Evolutionary conservation across 1,139 yeast species (phyloP).

Genomic region (Sugiyamaella japonica): DNA sequence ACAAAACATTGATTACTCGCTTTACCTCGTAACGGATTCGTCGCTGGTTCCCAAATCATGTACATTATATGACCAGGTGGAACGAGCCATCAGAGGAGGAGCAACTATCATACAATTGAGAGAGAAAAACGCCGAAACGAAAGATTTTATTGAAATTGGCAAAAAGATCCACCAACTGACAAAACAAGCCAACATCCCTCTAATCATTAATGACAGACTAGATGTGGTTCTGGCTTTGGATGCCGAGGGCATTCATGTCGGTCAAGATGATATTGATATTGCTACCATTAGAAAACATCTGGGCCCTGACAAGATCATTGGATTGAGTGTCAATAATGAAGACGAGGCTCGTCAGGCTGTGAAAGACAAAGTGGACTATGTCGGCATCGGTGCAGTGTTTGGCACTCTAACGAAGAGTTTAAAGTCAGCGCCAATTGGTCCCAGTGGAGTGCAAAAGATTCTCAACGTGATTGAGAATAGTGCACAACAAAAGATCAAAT

Average conservation of each 20-base stretch:
- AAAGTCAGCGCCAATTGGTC: conserved; percentile 58
- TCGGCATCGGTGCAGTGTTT: conserved; percentile 84
- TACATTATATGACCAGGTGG: conserved; percentile 53
- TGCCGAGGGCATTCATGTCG: conserved; percentile 93
- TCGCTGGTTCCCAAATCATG: conserved; percentile 67
- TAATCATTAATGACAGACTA: conserved; percentile 82
- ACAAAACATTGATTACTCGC: conserved; percentile 53
- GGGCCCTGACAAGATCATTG: conserved; percentile 75
- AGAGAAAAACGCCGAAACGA: conserved; percentile 72
- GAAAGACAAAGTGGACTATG: conserved; percentile 64
- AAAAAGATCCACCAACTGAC: conserved; percentile 61
- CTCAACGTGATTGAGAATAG: conserved; percentile 48
- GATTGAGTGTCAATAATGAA: conserved; percentile 67
- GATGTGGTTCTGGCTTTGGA: conserved; percentile 89
- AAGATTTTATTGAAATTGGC: conserved; percentile 67
- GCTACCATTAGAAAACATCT: conserved; percentile 57
- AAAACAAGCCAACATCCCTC: conserved; percentile 59
- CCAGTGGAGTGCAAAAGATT: conserved; percentile 61
- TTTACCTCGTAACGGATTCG: conserved; percentile 82
- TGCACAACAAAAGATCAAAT: conserved; percentile 39
- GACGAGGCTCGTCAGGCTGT: conserved; percentile 62
- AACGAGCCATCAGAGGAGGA: conserved; percentile 64
- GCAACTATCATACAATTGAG: conserved; percentile 81
- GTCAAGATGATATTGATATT: conserved; percentile 85
- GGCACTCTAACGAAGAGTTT: conserved; percentile 70